Evolutionary conservation across 169 alveolate genomes (phyloP), one percentile per base, ranked within the genome.

Genomic region (Prorocentrum cordatum): DNA sequence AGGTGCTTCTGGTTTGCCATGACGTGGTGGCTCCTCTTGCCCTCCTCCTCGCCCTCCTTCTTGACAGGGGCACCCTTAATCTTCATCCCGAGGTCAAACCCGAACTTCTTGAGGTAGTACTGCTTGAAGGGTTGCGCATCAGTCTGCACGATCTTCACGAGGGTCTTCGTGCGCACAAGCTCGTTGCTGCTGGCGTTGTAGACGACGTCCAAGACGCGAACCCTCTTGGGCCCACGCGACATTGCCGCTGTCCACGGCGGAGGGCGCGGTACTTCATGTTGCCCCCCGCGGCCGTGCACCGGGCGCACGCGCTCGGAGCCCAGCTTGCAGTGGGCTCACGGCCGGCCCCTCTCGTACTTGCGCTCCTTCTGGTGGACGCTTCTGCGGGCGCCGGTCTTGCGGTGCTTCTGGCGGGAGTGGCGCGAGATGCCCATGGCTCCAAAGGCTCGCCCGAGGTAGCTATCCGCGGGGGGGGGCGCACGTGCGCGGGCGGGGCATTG

Each of bases 361-460:
- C 99, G 94, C 96, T 98, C 98, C 96, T 98, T 98, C 93, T 97
- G 94, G 95, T 97, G 99, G 75, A 98, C 95, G 92, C 99, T 99
- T 96, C 96, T 96, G 75, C 99, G 97, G 38, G 99, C 99, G 92
- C 99, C 99, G 45, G 99, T 97, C 80, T 95, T 94, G 92, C 99
- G 97, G 94, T 98, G 92, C 80, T 98, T 98, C 95, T 97, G 99
- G 93, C 99, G 96, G 82, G 98, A 95, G 94, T 98, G 99, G 92
- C 99, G 94, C 64, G 99, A 94, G 92, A 98, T 98, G 92, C 99
- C 99, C 99, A 98, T 98, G n/a, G n/a, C n/a, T n/a, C n/a, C n/a
- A n/a, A n/a, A n/a, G n/a, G n/a, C n/a, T n/a, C n/a, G n/a, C 42
- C 98, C 99, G 80, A 98, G n/a, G n/a, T n/a, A n/a, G n/a, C n/a